Percentiles rank a stretch among this genome's conserved stretches.
phyloP scores from a whole-genome alignment of 176 grass and related monocot genomes.

The Cymbopogon citratus region DNA sequence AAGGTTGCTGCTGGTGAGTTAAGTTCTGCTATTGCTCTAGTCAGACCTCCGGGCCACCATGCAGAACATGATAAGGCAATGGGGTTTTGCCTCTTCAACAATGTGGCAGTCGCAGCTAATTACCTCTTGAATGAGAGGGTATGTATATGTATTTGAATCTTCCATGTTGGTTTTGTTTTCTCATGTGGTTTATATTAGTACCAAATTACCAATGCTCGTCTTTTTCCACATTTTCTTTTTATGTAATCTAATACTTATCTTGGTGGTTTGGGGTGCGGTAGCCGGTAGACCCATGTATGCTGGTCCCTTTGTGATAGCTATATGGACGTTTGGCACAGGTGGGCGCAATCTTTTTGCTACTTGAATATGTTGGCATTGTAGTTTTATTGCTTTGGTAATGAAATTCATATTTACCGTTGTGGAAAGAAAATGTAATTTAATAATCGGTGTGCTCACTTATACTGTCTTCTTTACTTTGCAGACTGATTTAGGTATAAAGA shows the following conservation, averaged over 20 bases:
- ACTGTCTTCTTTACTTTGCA: conserved; percentile 26
- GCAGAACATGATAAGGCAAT: conserved; percentile 80
- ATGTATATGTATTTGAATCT: conserved; percentile 12
- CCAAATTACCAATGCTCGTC: background rate
- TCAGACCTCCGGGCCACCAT: conserved; percentile 94
- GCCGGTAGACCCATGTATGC: too few species aligned
- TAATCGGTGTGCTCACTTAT: too few species aligned
- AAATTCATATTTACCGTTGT: too few species aligned
- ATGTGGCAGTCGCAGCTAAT: conserved; percentile 73
- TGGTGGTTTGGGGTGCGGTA: background rate
- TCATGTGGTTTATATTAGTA: too few species aligned
- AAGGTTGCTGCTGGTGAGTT: conserved; percentile 83
- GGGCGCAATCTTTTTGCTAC: too few species aligned
- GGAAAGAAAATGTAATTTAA: too few species aligned
- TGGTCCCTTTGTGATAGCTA: too few species aligned
- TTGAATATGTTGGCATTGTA: too few species aligned
- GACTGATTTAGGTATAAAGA: conserved; percentile 85
- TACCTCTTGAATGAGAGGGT: conserved; percentile 83
- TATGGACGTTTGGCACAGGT: too few species aligned
- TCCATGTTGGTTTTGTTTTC: background rate
- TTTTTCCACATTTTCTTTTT: background rate
- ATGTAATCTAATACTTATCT: background rate
- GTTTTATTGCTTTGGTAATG: too few species aligned
- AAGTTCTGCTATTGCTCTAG: conserved; percentile 79
- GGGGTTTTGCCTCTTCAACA: conserved; percentile 98